Base-by-base conservation (phyloP, 768 basidiomycete species). In the Hemileccinum rubropunctum region DNA sequence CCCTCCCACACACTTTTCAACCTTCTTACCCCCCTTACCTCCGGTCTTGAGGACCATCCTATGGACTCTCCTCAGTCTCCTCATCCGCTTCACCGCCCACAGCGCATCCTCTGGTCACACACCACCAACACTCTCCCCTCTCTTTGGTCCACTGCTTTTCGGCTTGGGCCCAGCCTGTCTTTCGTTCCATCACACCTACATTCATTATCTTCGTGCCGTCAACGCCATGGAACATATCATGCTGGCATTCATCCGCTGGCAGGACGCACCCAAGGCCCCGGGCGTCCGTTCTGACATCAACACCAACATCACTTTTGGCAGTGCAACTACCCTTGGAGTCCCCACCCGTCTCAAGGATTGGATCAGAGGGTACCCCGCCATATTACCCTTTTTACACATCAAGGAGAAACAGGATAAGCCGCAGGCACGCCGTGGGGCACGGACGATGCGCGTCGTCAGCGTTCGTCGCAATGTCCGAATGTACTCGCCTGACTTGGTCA, bases 161-260 rank as follows among this genome's bases (percentile, higher is more conserved):
- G 93, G 94, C 46, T 79, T 95, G 50, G 80, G 79, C 10, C 66
- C 74, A 9, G 70, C 76, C 2, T 73, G 74, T 48, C 70, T 75
- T 43, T 65, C 76, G 17, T 81, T 85, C 70, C 73, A 78, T 48
- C 73, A 73, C 47, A 78, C 81, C 8, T 90, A 89, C 63, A 61
- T 73, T 18, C 74, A 77, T 55, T 98, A 92, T 65, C 80, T 95
- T 28, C 84, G 88, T 39, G 78, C 90, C 14, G 85, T 86, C 4
- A 82, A 85, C 32, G 95, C 95, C 1, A 89, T 88, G 59, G 95
- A 99, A 64, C 95, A 99, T 57, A 74, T 99, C 42, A 73, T 98
- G n/a, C 79, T 98, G 12, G 80, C 91, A 0, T 95, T 87, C 66
- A 86, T 98, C 50, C 83, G 95, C 27, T 88, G 84, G 75, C 85